Percentiles rank a stretch among this genome's conserved stretches.
Conservation (phyloP, 495 filamentous ascomycete genomes). For the Parmelia sp. region DNA sequence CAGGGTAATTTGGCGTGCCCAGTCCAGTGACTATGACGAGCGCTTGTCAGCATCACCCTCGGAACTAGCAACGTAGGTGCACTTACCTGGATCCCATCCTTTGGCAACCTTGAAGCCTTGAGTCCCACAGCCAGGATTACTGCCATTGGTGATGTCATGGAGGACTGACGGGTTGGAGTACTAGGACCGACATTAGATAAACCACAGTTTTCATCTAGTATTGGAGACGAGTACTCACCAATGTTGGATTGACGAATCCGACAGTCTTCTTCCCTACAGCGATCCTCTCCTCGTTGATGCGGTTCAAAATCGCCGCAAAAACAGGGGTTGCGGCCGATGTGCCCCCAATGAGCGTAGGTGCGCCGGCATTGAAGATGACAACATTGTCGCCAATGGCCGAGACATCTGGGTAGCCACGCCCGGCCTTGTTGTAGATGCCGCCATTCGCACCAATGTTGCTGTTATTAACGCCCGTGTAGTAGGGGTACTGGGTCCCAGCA, state of each 20-base stretch:
- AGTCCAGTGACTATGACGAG: conserved; percentile 45
- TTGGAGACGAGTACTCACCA: neutral
- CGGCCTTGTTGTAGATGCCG: conserved; percentile 50
- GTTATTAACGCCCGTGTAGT: conserved; percentile 17
- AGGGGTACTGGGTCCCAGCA: conserved; percentile 39
- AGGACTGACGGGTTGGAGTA: conserved; percentile 57
- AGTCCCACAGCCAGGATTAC: conserved; percentile 53
- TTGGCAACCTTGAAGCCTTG: conserved; percentile 46
- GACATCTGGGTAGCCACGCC: conserved; percentile 60
- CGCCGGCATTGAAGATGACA: conserved; percentile 37
- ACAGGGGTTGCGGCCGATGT: conserved; percentile 55
- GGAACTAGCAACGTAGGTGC: neutral
- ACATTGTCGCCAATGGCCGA: conserved; percentile 54
- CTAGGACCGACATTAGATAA: neutral
- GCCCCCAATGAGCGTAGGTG: conserved; percentile 41
- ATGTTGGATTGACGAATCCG: conserved; percentile 54
- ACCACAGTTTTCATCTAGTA: neutral
- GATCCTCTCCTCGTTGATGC: conserved; percentile 58
- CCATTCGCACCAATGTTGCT: conserved; percentile 31
- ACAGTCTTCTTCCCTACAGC: conserved; percentile 49
- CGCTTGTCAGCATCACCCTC: neutral
- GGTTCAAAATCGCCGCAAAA: conserved; percentile 51
- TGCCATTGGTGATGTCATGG: conserved; percentile 55
- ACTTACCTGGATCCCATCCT: conserved; percentile 51
- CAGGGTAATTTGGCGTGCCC: conserved; percentile 49